Evolutionary conservation across 768 basidiomycete genomes (phyloP), one percentile per base, ranked within the genome.

Genomic region (Suillus alpinus): DNA sequence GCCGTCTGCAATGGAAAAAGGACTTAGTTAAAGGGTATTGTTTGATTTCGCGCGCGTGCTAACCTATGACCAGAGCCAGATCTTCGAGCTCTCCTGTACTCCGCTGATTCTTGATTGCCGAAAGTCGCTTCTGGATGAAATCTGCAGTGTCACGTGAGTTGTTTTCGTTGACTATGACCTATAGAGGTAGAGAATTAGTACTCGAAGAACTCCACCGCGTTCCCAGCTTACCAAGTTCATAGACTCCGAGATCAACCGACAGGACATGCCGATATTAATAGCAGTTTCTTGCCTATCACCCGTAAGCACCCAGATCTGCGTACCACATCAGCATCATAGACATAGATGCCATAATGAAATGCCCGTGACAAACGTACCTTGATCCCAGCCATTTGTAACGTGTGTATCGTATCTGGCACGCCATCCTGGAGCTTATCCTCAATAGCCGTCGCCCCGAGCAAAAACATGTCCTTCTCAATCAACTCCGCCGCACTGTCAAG

Each of bases 351-450:
- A n/a, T 26, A 32, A 29, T 18, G 31, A 10, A 44, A 39, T 31
- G 13, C 2, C 46, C 13, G 34, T 44, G 47, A 7, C 9, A 34
- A 10, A 63, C 68, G 32, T 26, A 85, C 91, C 83, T 98, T 99
- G 76, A 99, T 97, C 3, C 97, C 97, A 40, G 97, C 97, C 84
- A 92, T 93, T 68, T 99, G 97, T 50, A 99, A 75, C 0, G 95
- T 98, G 71, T 98, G 95, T 53, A 98, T 99, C 6, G 97, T 88
- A 68, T 99, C 97, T 0, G 97, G 97, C 3, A 99, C 97, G 43
- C 97, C 97, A 57, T 99, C 97, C 71, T 99, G 97, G 14, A 99
- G 78, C 74, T 97, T 98, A 74, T 99, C 97, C 73, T 99, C 97
- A 68, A 99, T 95, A 18, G 97, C 97, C 2, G 97, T 98, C 29